Conservation (phyloP, 768 basidiomycete genomes). For the Favolaschia claudopus region DNA sequence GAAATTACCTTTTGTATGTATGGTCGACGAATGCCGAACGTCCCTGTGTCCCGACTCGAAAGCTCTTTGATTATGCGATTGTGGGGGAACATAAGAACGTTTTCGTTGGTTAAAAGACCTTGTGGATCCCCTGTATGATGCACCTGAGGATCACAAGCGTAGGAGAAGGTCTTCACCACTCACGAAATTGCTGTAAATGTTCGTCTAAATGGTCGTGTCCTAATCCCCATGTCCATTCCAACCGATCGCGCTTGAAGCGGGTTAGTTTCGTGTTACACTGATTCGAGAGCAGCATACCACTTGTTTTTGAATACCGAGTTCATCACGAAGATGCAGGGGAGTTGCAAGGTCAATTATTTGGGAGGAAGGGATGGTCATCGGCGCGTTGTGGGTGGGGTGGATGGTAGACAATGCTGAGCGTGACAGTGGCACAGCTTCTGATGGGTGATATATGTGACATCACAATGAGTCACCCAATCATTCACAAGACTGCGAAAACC, state of each 20-base stretch:
- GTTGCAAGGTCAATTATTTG: not conserved
- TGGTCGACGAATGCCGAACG: not conserved
- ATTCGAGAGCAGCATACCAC: not conserved
- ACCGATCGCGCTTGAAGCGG: not conserved
- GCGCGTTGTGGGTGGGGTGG: too few relatives aligned
- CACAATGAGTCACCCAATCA: too few relatives aligned
- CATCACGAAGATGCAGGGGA: not conserved
- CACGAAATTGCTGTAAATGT: not conserved
- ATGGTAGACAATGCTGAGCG: too few relatives aligned
- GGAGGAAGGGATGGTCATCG: not conserved
- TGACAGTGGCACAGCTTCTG: too few relatives aligned
- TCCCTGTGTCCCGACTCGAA: not conserved
- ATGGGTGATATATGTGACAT: too few relatives aligned
- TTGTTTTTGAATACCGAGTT: not conserved
- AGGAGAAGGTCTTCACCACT: not conserved
- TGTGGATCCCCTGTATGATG: not conserved
- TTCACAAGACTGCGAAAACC: too few relatives aligned
- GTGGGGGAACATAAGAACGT: not conserved
- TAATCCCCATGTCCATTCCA: conserved; percentile 13
- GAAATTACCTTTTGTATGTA: conserved; percentile 9
- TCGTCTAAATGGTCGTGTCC: not conserved
- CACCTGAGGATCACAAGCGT: not conserved
- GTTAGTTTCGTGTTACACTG: not conserved
- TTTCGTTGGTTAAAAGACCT: not conserved
- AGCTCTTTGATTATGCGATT: not conserved